Percentiles rank a stretch among this genome's conserved stretches.
Evolutionary conservation across 352 stramenopile species (phyloP).

Genomic region (Thalassiosira livingstoniorum): DNA sequence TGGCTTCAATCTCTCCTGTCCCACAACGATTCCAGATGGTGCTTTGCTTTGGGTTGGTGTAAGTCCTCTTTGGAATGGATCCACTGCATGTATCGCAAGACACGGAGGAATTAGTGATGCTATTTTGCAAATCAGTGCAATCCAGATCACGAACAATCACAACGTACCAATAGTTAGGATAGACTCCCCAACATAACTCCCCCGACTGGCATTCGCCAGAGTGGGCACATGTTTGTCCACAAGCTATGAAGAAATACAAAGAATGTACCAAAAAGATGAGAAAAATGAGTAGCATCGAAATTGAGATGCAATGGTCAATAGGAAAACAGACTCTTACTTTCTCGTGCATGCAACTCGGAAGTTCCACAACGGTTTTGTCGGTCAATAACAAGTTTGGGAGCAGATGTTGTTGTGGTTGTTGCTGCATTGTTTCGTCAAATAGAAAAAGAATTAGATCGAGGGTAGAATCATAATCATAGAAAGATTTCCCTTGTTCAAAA

Average conservation of each 20-base stretch:
- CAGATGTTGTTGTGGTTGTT: constrained; percentile 10
- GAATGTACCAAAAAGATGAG: too few species aligned
- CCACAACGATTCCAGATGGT: constrained; percentile 8
- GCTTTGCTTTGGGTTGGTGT: constrained; percentile 10
- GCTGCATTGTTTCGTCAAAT: too few species aligned
- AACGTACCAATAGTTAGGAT: constrained; percentile 26
- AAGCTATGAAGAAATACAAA: too few species aligned
- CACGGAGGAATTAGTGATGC: too few species aligned
- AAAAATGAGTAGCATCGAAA: too few species aligned
- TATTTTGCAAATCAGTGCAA: too few species aligned
- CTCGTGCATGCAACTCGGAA: constrained; percentile 50
- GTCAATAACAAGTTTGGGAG: constrained; percentile 29
- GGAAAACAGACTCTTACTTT: too few species aligned
- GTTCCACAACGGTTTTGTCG: constrained; percentile 38
- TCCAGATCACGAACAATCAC: too few species aligned
- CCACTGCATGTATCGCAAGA: too few species aligned
- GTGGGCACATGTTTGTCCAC: constrained; percentile 1
- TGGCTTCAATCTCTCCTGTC: constrained; percentile 8
- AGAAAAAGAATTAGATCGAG: too few species aligned
- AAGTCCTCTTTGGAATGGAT: constrained; percentile 20
- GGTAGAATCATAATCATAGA: too few species aligned
- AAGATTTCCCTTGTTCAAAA: too few species aligned
- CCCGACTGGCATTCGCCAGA: neutral
- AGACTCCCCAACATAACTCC: constrained; percentile 21
- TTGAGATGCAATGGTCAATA: constrained; percentile 42